Base-by-base conservation (phyloP, 176 grass and related monocot species). In the Avena eriantha region DNA sequence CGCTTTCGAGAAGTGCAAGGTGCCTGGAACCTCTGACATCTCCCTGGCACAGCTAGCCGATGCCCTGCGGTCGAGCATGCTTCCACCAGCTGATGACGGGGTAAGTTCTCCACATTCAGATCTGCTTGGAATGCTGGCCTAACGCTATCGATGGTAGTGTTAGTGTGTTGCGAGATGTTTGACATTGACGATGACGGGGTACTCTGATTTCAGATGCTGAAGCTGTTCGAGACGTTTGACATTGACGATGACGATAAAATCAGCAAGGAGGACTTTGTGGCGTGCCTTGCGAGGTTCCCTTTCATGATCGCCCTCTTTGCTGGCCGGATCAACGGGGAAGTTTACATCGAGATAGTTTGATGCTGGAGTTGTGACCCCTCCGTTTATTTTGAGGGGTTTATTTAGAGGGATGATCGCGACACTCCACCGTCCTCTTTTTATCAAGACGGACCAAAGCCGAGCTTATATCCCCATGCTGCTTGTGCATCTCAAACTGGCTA, bases 221-320 rank as follows among this genome's bases (percentile, higher is more conserved):
- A 90, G 73, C 72, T 99, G 45, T 97, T 94, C 68, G 48, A 88
- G 77, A 85, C 77, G 15, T 85, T 97, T 8, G 92, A 94, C 69
- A 7, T 88, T 2, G 87, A 94, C 5, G 76, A 76, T 3, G 92
- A 97, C 36, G 92, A 81, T 7, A 85, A 41, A 53, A 87, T 97
- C 75, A 89, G 87, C 89, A 88, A 59, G 88, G 92, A 94, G 17
- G 97, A 94, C 78, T 93, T 99, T 58, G 55, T 91, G 66, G 63
- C 49, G 15, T 96, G 89, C 83, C 86, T 99, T 33, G 35, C 73
- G 33, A 96, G 85, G 83, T 78, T 93, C 69, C 94, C 97, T 3
- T 91, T 96, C 74, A 82, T 99, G 64, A 89, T 99, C 48, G 89
- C 89, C 6, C 84, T 99, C 60, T 94, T 99, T 16, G 76, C 84